Conservation (phyloP, 768 basidiomycete genomes). For the Podaxis rugospora region DNA sequence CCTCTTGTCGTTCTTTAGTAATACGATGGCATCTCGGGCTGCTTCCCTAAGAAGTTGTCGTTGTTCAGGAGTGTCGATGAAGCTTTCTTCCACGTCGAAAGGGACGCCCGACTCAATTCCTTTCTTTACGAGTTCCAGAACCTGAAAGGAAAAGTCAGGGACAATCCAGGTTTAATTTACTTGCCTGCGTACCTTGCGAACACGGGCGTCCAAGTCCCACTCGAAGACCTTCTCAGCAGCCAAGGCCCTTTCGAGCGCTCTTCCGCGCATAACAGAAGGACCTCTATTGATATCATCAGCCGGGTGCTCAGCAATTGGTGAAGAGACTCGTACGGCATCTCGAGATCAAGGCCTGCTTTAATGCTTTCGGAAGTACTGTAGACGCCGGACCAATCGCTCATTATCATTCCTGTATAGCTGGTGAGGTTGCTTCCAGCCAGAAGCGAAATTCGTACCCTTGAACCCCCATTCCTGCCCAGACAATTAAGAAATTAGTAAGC, state of each 20-base stretch:
- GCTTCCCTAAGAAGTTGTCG: conserved; percentile 45
- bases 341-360: conserved; percentile 60
- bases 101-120: conserved; percentile 51
- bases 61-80: conserved; percentile 41
- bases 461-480: conserved; percentile 54
- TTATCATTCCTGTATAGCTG: conserved; percentile 37
- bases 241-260: conserved; percentile 35
- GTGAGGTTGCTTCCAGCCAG: background rate
- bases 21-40: conserved; percentile 51
- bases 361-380: conserved; percentile 47
- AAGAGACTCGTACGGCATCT: conserved; percentile 47
- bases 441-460: conserved; percentile 29
- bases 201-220: conserved; percentile 37
- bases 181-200: conserved; percentile 23
- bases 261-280: conserved; percentile 43
- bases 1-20: conserved; percentile 54
- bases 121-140: conserved; percentile 42
- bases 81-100: conserved; percentile 46
- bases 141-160: conserved; percentile 21
- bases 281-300: conserved; percentile 35
- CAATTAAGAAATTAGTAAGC: background rate
- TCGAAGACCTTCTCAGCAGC: conserved; percentile 38
- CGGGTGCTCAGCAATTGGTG: conserved; percentile 20
- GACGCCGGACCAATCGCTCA: conserved; percentile 56
- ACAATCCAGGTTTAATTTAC: background rate